Conservation (phyloP, 140 eudicot species). For the Erigeron philadelphicus region DNA sequence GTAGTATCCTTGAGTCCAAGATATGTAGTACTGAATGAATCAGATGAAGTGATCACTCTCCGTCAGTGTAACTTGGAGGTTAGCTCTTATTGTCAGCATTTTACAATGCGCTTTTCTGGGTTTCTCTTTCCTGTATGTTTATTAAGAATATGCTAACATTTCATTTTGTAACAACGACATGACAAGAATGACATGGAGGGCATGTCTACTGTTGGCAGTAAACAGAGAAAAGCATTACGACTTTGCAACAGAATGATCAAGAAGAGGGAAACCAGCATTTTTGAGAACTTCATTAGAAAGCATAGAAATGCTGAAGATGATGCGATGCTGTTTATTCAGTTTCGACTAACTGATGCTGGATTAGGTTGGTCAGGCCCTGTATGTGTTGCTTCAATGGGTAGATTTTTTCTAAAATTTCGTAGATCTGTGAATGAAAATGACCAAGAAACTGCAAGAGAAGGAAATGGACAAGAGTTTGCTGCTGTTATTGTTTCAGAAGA, state of each 20-base stretch:
- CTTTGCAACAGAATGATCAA: constrained; percentile 44
- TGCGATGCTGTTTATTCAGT: constrained; percentile 60
- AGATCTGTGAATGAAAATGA: constrained; percentile 31
- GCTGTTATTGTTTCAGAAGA: constrained; percentile 80
- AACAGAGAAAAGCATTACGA: constrained; percentile 62
- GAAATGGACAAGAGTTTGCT: constrained; percentile 46
- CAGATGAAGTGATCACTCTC: constrained; percentile 54
- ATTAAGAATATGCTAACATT: not conserved
- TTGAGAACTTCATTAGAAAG: constrained; percentile 74
- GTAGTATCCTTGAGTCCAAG: constrained; percentile 67
- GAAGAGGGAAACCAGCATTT: constrained; percentile 42
- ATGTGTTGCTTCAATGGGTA: constrained; percentile 89
- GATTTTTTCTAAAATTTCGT: constrained; percentile 70
- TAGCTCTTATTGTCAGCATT: constrained; percentile 10
- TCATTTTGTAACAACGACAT: constrained; percentile 15
- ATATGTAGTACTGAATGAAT: constrained; percentile 60
- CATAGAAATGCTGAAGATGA: constrained; percentile 69
- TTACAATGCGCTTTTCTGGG: not conserved
- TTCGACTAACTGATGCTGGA: constrained; percentile 47
- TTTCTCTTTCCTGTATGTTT: not conserved
- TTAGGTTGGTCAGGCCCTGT: constrained; percentile 94
- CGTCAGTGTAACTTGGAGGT: constrained; percentile 90
- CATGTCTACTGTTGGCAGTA: constrained; percentile 45
- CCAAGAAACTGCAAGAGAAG: constrained; percentile 22
- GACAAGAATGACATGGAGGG: constrained; percentile 56